Conservation (phyloP, 139 green algal species). For the Auxenochlorella pyrenoidosa region DNA sequence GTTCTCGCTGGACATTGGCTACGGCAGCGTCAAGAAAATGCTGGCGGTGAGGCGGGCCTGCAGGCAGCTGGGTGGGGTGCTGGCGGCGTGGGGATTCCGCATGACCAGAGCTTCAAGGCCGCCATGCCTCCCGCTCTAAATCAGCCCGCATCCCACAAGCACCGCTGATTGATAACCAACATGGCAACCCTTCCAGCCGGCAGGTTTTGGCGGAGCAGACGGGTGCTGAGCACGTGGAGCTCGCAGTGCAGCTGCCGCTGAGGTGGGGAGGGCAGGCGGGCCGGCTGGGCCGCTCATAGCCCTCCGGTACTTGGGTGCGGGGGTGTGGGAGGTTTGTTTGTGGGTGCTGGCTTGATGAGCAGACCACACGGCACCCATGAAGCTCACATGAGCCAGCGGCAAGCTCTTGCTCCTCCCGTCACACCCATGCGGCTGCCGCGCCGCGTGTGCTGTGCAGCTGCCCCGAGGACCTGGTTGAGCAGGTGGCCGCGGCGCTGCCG, state of each 20-base stretch:
- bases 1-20: slow-evolving; percentile 50
- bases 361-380: too few relatives aligned
- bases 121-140: too few relatives aligned
- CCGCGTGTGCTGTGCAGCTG: not conserved
- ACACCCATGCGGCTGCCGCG: not conserved
- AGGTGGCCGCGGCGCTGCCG: slow-evolving; percentile 57
- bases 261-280: not conserved
- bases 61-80: too few relatives aligned
- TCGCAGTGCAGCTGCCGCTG: slow-evolving; percentile 16
- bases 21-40: slow-evolving; percentile 81
- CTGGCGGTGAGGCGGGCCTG: not conserved
- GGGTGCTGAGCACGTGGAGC: slow-evolving; percentile 50
- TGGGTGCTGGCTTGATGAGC: too few relatives aligned
- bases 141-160: too few relatives aligned
- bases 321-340: too few relatives aligned
- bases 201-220: slow-evolving; percentile 46
- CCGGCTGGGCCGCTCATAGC: not conserved
- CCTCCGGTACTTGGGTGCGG: too few relatives aligned
- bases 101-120: too few relatives aligned
- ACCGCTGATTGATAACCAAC: too few relatives aligned
- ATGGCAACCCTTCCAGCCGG: not conserved
- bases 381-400: too few relatives aligned
- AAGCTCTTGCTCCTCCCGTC: too few relatives aligned
- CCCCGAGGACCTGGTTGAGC: slow-evolving; percentile 42
- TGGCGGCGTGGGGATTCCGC: too few relatives aligned